Conservation (phyloP, 2,329 filamentous ascomycete genomes). For the Fusarium beomiforme region DNA sequence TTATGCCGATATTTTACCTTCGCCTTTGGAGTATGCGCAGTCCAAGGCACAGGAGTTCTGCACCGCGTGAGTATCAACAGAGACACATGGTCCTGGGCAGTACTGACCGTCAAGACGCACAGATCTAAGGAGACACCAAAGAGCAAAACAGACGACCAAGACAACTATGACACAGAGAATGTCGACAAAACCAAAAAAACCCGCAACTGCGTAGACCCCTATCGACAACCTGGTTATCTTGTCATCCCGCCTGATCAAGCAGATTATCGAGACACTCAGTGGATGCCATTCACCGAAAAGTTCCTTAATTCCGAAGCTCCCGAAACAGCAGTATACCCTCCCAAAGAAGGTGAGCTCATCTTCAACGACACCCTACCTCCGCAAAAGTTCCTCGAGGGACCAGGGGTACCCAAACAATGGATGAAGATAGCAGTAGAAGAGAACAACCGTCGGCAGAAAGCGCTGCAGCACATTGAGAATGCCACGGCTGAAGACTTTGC, state of each 20-base stretch:
- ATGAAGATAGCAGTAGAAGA: neutral
- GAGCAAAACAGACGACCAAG: no score
- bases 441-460: neutral
- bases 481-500: neutral
- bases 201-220: constrained; percentile 1
- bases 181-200: neutral
- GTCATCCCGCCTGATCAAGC: neutral
- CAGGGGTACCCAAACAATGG: neutral
- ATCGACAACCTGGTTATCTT: neutral
- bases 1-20: neutral
- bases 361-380: constrained; percentile 2
- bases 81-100: rapidly evolving
- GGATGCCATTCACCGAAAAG: neutral
- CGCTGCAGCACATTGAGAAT: neutral
- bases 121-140: no score
- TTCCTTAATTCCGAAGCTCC: neutral
- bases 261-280: neutral
- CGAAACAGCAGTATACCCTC: neutral
- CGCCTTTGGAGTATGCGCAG: neutral
- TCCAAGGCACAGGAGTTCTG: neutral
- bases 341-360: neutral
- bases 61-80: neutral
- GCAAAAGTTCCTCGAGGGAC: neutral
- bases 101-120: neutral
- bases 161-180: neutral